phyloP scores from a whole-genome alignment of 805 yeast species.

The Scheffersomyces amazonensis region DNA sequence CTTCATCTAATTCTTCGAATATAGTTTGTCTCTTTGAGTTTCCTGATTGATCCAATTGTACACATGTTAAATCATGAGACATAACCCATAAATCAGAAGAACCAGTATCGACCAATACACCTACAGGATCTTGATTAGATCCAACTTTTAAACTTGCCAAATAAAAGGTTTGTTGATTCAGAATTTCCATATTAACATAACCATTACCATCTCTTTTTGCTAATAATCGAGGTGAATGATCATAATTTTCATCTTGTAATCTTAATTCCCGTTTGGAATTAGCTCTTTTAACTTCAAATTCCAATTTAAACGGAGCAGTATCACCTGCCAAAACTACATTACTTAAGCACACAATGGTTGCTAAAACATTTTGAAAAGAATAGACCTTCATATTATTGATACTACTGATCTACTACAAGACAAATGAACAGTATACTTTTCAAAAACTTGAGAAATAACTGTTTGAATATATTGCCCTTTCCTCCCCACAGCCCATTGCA shows the following conservation, averaged over 20 bases:
- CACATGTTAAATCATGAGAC: slow-evolving; percentile 27
- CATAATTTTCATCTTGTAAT: slow-evolving; percentile 4
- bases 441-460: no score
- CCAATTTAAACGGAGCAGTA: slow-evolving; percentile 12
- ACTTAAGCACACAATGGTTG: no score
- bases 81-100: slow-evolving; percentile 43
- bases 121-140: slow-evolving; percentile 20
- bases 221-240: slow-evolving; percentile 8
- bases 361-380: no score
- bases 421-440: no score
- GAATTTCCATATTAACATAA: slow-evolving; percentile 13
- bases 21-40: slow-evolving; percentile 4
- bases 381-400: no score
- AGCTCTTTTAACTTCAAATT: slow-evolving; percentile 19
- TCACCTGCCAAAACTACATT: no score
- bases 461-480: no score
- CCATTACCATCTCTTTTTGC: slow-evolving; percentile 15
- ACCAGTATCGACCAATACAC: slow-evolving; percentile 40
- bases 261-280: slow-evolving; percentile 7
- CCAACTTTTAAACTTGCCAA: slow-evolving; percentile 27
- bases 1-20: not conserved
- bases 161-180: slow-evolving; percentile 28
- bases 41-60: not conserved
- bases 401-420: no score
- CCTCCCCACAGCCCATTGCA: no score